Evolutionary conservation across 106 monocot genomes (phyloP).

Genomic region (Triglochin maritima): DNA sequence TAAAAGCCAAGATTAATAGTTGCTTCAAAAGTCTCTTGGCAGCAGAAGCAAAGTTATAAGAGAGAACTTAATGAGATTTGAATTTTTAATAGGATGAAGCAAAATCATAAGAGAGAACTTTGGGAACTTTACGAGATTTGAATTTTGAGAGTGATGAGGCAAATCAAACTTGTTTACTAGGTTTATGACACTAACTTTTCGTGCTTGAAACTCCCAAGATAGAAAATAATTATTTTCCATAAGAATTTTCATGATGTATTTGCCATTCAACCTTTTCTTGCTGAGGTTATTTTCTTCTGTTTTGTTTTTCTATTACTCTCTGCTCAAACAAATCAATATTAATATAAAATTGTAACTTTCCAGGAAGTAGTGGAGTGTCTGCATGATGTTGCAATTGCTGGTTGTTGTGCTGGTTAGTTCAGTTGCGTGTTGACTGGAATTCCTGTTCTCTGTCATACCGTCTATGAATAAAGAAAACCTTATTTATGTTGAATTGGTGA

Average conservation of each 20-base stretch:
- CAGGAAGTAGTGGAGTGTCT: slow-evolving; percentile 3
- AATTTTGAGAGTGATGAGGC: not conserved
- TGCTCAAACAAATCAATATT: not conserved
- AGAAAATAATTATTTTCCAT: not conserved
- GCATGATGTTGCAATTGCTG: slow-evolving; percentile 1
- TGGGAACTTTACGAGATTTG: not conserved
- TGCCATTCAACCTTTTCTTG: not conserved
- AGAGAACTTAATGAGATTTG: not conserved
- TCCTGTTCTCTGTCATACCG: not conserved
- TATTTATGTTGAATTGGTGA: not conserved
- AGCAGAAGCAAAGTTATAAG: too few relatives aligned
- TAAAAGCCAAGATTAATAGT: not conserved
- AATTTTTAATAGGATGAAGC: not conserved
- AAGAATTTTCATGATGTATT: not conserved
- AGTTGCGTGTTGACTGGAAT: not conserved
- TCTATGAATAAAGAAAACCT: not conserved
- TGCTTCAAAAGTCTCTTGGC: not conserved
- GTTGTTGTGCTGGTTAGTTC: not conserved
- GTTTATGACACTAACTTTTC: not conserved
- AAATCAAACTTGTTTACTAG: not conserved
- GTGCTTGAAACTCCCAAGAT: not conserved
- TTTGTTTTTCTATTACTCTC: not conserved
- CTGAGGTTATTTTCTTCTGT: not conserved
- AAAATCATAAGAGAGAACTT: not conserved
- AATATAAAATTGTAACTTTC: not conserved